Evolutionary conservation across 805 yeast species (phyloP).

Genomic region (Nakazawaea molendinolei): DNA sequence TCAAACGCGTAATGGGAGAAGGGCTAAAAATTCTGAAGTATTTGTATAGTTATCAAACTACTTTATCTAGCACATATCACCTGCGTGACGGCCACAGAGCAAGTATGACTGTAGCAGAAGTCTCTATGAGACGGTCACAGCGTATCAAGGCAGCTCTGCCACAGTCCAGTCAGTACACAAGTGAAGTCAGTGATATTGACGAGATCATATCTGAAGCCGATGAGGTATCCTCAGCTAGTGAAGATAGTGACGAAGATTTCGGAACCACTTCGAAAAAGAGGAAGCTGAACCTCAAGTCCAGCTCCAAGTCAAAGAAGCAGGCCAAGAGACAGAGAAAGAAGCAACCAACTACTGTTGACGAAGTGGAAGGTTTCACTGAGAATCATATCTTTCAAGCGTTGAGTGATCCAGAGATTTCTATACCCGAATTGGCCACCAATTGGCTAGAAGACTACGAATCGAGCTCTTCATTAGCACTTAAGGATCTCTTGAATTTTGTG

Average conservation of each 20-base stretch:
- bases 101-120: slow-evolving; percentile 2
- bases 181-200: slow-evolving; percentile 10
- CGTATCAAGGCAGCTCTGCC: neutral
- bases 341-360: slow-evolving; percentile 24
- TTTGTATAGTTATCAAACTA: too few species aligned
- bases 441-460: slow-evolving; percentile 51
- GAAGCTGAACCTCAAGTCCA: slow-evolving; percentile 15
- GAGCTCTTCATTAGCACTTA: slow-evolving; percentile 41
- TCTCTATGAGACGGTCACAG: slow-evolving; percentile 4
- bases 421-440: slow-evolving; percentile 43
- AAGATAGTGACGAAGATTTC: slow-evolving; percentile 22
- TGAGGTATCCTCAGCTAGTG: slow-evolving; percentile 15
- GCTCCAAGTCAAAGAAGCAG: slow-evolving; percentile 9
- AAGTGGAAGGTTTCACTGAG: slow-evolving; percentile 37
- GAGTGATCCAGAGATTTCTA: slow-evolving; percentile 39
- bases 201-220: slow-evolving; percentile 10
- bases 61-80: too few species aligned
- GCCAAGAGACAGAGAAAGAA: slow-evolving; percentile 11
- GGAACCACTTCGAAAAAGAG: slow-evolving; percentile 17
- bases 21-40: too few species aligned
- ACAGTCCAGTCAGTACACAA: slow-evolving; percentile 4
- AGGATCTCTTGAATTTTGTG: slow-evolving; percentile 60
- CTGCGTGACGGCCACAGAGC: too few species aligned
- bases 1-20: too few species aligned
- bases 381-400: slow-evolving; percentile 45